Conservation (phyloP, 1,284 basidiomycete genomes). For the Papiliotrema terrestris region DNA sequence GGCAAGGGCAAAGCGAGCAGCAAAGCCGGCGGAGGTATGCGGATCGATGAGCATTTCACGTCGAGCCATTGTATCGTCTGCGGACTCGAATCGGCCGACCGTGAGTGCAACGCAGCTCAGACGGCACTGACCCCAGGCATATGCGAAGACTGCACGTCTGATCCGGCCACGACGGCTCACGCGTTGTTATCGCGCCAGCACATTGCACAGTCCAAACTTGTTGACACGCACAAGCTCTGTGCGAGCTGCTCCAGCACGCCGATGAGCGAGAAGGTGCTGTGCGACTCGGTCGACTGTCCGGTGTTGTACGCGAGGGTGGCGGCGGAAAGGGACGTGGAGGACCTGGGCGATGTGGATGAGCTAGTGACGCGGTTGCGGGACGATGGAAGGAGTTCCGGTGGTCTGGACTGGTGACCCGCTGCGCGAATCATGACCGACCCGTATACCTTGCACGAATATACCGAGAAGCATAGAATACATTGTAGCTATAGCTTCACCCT, state of each 20-base stretch:
- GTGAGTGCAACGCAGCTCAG: slow-evolving; percentile 52
- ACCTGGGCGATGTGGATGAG: slow-evolving; percentile 27
- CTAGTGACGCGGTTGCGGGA: slow-evolving; percentile 21
- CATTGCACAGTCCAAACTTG: slow-evolving; percentile 58
- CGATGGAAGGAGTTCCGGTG: not conserved
- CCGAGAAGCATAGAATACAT: not conserved
- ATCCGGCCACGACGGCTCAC: slow-evolving; percentile 60
- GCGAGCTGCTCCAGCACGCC: slow-evolving; percentile 62
- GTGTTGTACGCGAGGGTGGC: slow-evolving; percentile 72
- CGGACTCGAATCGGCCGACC: slow-evolving; percentile 51
- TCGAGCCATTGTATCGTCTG: slow-evolving; percentile 70
- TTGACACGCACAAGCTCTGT: slow-evolving; percentile 65
- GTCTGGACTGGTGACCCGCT: not conserved
- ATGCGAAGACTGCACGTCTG: slow-evolving; percentile 61
- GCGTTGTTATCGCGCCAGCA: slow-evolving; percentile 59
- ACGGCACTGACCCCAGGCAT: slow-evolving; percentile 54
- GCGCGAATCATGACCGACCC: not conserved
- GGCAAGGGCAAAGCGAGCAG: slow-evolving; percentile 51
- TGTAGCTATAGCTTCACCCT: too few species aligned
- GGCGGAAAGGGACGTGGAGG: slow-evolving; percentile 58
- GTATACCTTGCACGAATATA: not conserved
- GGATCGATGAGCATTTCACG: slow-evolving; percentile 72
- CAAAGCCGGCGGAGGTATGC: slow-evolving; percentile 29
- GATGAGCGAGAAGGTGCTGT: slow-evolving; percentile 61
- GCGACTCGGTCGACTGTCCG: slow-evolving; percentile 79